These are phyloP conservation scores for Mucor racemosus DNA, from an alignment of 371 early-diverging fungal species.

Conservation along the genomic window DNA sequence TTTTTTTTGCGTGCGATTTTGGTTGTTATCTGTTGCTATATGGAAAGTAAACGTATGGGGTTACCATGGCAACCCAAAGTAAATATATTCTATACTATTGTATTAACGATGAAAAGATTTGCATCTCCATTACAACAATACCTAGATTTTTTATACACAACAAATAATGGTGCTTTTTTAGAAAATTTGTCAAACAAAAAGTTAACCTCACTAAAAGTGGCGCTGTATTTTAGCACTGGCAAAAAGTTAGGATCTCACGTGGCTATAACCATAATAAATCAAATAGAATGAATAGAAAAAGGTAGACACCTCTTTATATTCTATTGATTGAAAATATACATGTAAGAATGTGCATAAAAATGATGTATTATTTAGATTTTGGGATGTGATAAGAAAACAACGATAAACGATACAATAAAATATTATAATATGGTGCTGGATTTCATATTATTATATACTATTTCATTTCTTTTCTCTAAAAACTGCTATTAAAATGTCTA, in stretches of 20 bases:
- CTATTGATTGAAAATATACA: slow-evolving; percentile 10
- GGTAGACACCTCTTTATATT: slow-evolving; percentile 3
- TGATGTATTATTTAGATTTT: slow-evolving; percentile 1
- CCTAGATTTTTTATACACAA: not conserved
- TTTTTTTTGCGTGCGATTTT: not conserved
- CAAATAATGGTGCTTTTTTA: slow-evolving; percentile 9
- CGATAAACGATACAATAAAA: no score
- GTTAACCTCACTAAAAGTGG: slow-evolving; percentile 3
- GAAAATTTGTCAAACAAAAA: slow-evolving; percentile 10
- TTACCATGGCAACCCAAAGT: not conserved
- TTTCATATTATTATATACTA: no score
- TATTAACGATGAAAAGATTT: not conserved
- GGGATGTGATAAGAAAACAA: not conserved
- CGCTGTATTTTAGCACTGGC: not conserved
- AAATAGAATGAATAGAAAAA: slow-evolving; percentile 9
- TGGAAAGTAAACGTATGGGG: not conserved
- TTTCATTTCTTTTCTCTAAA: no score
- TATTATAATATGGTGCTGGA: no score
- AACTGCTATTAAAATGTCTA: not conserved
- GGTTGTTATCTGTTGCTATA: not conserved
- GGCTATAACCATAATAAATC: slow-evolving; percentile 5
- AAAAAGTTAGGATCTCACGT: not conserved
- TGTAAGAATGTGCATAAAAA: slow-evolving; percentile 10
- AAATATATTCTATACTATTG: not conserved
- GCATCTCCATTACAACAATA: not conserved